Evolutionary conservation across 2,329 filamentous ascomycete genomes (phyloP).

Genomic region (Penicillium sp.): DNA sequence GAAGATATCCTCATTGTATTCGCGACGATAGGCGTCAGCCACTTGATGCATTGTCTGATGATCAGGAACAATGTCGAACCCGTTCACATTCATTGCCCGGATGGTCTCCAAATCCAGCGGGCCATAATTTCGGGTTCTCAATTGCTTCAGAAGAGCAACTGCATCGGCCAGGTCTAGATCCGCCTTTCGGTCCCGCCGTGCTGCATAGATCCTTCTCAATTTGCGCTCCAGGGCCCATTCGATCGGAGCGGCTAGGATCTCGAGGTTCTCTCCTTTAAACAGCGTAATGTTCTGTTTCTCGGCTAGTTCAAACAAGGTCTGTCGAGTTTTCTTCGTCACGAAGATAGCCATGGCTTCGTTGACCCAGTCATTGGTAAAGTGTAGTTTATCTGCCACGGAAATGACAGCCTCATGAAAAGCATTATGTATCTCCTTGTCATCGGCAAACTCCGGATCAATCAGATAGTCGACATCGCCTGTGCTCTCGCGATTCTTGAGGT

Average conservation of each 20-base stretch:
- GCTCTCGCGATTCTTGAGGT: slow-evolving; percentile 32
- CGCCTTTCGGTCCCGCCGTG: slow-evolving; percentile 22
- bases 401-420: slow-evolving; percentile 29
- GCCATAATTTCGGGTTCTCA: slow-evolving; percentile 23
- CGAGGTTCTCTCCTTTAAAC: slow-evolving; percentile 30
- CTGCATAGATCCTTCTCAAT: slow-evolving; percentile 31
- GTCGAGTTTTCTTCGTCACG: slow-evolving; percentile 25
- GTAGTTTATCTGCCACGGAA: slow-evolving; percentile 23
- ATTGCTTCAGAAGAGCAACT: slow-evolving; percentile 31
- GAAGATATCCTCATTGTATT: slow-evolving; percentile 29
- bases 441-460: slow-evolving; percentile 34
- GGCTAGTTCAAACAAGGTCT: slow-evolving; percentile 30
- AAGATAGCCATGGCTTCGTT: slow-evolving; percentile 37
- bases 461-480: slow-evolving; percentile 37
- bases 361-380: slow-evolving; percentile 30
- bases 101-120: slow-evolving; percentile 28
- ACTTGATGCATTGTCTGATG: slow-evolving; percentile 31
- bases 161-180: slow-evolving; percentile 33
- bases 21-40: slow-evolving; percentile 29
- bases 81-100: slow-evolving; percentile 30
- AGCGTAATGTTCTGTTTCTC: slow-evolving; percentile 35
- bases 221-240: slow-evolving; percentile 41
- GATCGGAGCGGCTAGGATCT: slow-evolving; percentile 34
- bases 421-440: slow-evolving; percentile 33
- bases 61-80: slow-evolving; percentile 32